Evolutionary conservation across 805 yeast species (phyloP).

Genomic region (Pichia exigua): DNA sequence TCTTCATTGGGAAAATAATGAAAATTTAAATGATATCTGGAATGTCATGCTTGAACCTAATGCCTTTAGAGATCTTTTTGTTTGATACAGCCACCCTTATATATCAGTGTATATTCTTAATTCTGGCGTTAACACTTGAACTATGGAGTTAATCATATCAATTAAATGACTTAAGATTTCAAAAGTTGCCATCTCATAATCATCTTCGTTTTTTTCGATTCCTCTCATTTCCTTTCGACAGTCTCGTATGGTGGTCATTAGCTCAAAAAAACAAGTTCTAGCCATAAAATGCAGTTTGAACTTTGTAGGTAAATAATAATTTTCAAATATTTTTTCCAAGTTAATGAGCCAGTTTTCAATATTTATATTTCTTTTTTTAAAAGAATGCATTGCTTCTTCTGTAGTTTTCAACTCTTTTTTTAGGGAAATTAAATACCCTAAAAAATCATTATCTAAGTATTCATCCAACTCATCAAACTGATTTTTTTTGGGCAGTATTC

Average conservation of each 20-base stretch:
- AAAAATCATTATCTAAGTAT: not conserved
- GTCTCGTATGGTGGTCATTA: not conserved
- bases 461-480: not conserved
- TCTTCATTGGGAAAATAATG: slow-evolving; percentile 9
- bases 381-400: not conserved
- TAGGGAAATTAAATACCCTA: not conserved
- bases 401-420: not conserved
- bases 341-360: not conserved
- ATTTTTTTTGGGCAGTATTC: not conserved
- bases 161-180: not conserved
- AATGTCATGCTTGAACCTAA: not conserved
- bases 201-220: not conserved
- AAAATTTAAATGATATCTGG: not conserved
- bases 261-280: not conserved
- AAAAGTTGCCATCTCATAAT: not conserved
- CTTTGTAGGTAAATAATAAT: not conserved
- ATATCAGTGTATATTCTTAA: not conserved
- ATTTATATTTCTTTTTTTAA: not conserved
- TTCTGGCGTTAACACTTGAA: not conserved
- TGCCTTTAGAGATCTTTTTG: not conserved
- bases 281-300: not conserved
- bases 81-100: not conserved
- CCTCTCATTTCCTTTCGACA: not conserved
- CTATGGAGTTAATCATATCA: not conserved
- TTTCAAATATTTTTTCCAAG: not conserved